Evolutionary conservation across 1,284 basidiomycete genomes (phyloP), one percentile per base, ranked within the genome.

Genomic region (Bondarzewia mesenterica): DNA sequence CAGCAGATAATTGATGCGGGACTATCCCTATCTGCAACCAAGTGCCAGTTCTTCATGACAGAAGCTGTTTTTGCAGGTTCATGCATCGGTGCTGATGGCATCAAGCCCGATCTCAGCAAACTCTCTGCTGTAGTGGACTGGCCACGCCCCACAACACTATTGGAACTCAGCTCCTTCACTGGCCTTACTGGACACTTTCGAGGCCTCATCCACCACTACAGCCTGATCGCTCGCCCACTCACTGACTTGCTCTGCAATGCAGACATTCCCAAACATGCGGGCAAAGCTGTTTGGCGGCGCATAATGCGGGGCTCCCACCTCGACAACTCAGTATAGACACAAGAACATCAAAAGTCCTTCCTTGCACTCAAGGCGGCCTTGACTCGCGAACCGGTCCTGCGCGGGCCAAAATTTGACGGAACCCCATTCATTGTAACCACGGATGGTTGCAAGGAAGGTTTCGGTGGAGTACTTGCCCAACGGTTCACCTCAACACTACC

Each of bases 81-180:
- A 2, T 49, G 43, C 5, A 56, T 69, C 0, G 61, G 63, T 7
- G 52, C 55, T 0, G 44, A 55, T 5, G 68, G 69, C 0, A 58
- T 70, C 1, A 44, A 50, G 10, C 59, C 66, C 0, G 63, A 70
- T 48, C 53, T 50, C 4, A 38, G 57, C 1, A 70, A 70, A 37
- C 55, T 71, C 0, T 61, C 61, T 4, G 63, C 66, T 2, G 57
- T 71, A 1, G 58, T 66, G 2, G 52, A 65, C 8, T 71, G 67
- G 68, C 39, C 50, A 14, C 49, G 35, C 68, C 68, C 0, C 32
- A 40, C 16, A 53, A 63, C 16, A 60, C 59, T n/a, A 7, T 49
- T 58, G 2, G 57, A 64, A 15, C 52, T 69, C 2, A 29, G 46
- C 4, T 57, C 57, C 0, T 62, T 61, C 56, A 21, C 60, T 14